Evolutionary conservation across 1,139 yeast species (phyloP), one percentile per base, ranked within the genome.

Genomic region (Nakaseomyces uthaithaninus): DNA sequence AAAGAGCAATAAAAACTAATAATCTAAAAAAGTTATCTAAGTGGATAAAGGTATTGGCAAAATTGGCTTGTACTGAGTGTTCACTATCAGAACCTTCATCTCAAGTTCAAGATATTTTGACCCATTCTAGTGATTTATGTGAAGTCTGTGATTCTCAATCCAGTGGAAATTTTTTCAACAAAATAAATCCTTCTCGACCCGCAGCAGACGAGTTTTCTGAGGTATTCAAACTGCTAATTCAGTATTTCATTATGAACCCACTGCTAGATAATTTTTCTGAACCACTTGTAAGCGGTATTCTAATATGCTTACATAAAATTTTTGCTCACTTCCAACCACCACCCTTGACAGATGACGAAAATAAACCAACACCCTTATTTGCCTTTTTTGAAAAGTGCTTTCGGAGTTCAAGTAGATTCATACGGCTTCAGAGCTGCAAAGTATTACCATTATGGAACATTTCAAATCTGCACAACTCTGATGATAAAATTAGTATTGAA

Each of bases 291-390:
- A 63, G 72, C 40, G 71, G 74, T 37, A 57, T 71, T 8, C 54
- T 79, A 17, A 46, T 75, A 1, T 49, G 74, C 0, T 45, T 79
- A 3, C 68, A 64, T 51, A 70, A 71, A 49, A 50, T 76, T 2
- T 72, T 76, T 42, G 59, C 67, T 3, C 72, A 75, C 25, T 78
- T 57, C 50, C 66, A 69, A 45, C 72, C 74, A 0, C 74, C 73
- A 14, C 39, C 44, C 26, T 38, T 59, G 9, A 31, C 34, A 10
- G 24, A 35, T 11, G 36, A 46, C 40, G 31, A 41, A 56, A 30
- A 17, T 8, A 42, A 48, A 1, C 27, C 45, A 1, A 45, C 44
- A 2, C 50, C 50, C 24, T 42, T 41, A 4, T 55, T 53, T 30
- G 41, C 41, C 9, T 12, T 68, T 52, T 41, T 45, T 56, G 16